Percentiles rank a stretch among this genome's conserved stretches.
Evolutionary conservation across 495 filamentous ascomycete genomes (phyloP).

Genomic region (Lophiotrema nucula): DNA sequence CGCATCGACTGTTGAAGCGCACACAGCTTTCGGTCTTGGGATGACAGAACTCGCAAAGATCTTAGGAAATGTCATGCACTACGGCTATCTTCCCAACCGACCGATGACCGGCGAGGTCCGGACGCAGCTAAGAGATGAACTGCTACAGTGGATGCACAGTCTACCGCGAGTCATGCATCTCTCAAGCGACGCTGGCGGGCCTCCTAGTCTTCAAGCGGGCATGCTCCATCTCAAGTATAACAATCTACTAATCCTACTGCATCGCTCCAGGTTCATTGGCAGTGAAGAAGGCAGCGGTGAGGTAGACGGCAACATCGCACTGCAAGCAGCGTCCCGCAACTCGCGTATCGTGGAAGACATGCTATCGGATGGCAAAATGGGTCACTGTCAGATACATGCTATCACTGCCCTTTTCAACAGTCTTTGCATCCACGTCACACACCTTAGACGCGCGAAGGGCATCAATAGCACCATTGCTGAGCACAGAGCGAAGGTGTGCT

Average conservation of each 20-base stretch:
- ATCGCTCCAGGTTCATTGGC: constrained; percentile 82
- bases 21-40: too few species aligned
- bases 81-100: too few species aligned
- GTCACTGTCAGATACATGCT: constrained; percentile 6
- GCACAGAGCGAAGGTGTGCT: too few species aligned
- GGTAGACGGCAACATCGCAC: constrained; percentile 44
- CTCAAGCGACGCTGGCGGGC: background rate
- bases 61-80: too few species aligned
- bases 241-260: constrained; percentile 45
- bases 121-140: background rate
- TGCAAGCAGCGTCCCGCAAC: constrained; percentile 7
- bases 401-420: constrained; percentile 13
- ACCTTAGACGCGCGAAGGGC: too few species aligned
- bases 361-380: background rate
- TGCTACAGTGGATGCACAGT: background rate
- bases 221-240: constrained; percentile 12
- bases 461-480: too few species aligned
- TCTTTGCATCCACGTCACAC: constrained; percentile 6
- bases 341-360: constrained; percentile 9
- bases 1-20: too few species aligned
- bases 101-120: too few species aligned
- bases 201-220: background rate
- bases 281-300: constrained; percentile 89
- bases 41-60: too few species aligned
- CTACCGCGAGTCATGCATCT: background rate